These are phyloP conservation scores for Linnemannia hyalina DNA, from an alignment of 192 early-diverging fungal species.

Conservation along the genomic window DNA sequence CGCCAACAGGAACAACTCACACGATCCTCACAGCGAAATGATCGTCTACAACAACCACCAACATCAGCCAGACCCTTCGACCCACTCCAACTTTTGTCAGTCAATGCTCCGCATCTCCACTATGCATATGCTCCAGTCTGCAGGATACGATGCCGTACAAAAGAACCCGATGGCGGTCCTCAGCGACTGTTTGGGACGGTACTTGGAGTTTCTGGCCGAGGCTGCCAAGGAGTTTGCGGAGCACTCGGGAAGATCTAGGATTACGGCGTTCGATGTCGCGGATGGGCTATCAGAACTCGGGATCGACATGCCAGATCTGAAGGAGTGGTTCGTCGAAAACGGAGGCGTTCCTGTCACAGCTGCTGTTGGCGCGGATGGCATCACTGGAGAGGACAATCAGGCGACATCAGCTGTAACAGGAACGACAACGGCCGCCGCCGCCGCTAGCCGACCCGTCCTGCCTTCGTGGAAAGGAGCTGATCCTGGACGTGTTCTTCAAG, in stretches of 20 bases:
- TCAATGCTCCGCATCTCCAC: slow-evolving; percentile 62
- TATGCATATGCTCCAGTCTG: slow-evolving; percentile 64
- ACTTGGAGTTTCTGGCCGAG: slow-evolving; percentile 61
- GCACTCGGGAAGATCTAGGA: slow-evolving; percentile 58
- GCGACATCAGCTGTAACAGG: not conserved
- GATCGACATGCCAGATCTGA: slow-evolving; percentile 55
- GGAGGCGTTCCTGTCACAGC: slow-evolving; percentile 52
- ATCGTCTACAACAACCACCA: slow-evolving; percentile 31
- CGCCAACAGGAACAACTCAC: not conserved
- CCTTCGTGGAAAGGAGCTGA: slow-evolving; percentile 63
- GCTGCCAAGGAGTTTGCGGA: slow-evolving; percentile 62
- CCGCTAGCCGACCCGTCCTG: slow-evolving; percentile 26
- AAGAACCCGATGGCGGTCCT: slow-evolving; percentile 57
- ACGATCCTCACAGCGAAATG: slow-evolving; percentile 23
- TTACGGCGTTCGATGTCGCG: slow-evolving; percentile 59
- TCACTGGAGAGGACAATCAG: not conserved
- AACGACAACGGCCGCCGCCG: not conserved
- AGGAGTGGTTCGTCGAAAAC: slow-evolving; percentile 60
- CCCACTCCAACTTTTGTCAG: slow-evolving; percentile 60
- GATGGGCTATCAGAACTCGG: slow-evolving; percentile 59
- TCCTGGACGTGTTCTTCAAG: slow-evolving; percentile 59
- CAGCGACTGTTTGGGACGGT: slow-evolving; percentile 65
- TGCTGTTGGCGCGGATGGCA: not conserved
- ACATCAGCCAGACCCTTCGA: slow-evolving; percentile 32
- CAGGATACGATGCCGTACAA: slow-evolving; percentile 67